phyloP scores from a whole-genome alignment of 2,329 filamentous ascomycete species.

The Calcarisporium arbuscula region DNA sequence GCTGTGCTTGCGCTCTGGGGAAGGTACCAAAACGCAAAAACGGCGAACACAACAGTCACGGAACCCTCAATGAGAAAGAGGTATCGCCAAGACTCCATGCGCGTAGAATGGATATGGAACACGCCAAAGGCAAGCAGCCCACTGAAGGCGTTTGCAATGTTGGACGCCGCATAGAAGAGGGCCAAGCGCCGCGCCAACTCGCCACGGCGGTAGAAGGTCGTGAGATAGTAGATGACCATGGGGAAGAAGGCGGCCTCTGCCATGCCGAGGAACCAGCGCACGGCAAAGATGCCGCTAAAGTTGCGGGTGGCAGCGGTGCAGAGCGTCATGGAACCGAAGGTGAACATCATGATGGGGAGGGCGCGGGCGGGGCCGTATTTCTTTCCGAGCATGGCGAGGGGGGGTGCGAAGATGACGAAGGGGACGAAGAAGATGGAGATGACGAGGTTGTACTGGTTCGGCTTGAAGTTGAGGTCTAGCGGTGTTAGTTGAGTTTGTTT shows the following conservation, averaged over 20 bases:
- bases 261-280: conserved; percentile 47
- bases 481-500: conserved; percentile 11
- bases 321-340: conserved; percentile 62
- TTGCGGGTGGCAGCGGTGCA: conserved; percentile 44
- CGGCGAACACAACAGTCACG: conserved; percentile 53
- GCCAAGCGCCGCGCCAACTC: conserved; percentile 43
- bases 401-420: conserved; percentile 63
- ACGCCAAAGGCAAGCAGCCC: conserved; percentile 42
- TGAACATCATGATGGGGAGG: conserved; percentile 66
- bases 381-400: conserved; percentile 57
- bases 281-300: conserved; percentile 43
- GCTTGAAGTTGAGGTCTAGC: conserved; percentile 43
- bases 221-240: conserved; percentile 45
- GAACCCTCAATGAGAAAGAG: conserved; percentile 49
- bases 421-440: conserved; percentile 71
- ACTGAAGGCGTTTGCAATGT: conserved; percentile 59
- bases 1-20: conserved; percentile 59
- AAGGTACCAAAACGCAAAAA: conserved; percentile 64
- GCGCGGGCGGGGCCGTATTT: conserved; percentile 61
- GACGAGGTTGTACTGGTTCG: conserved; percentile 63
- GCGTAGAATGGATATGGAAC: conserved; percentile 36
- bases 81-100: conserved; percentile 39
- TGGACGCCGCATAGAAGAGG: conserved; percentile 69
- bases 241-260: conserved; percentile 50
- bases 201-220: conserved; percentile 44